These are phyloP conservation scores for Borovskyia barvae DNA, from an alignment of 208 protist species.

Conservation along the genomic window DNA sequence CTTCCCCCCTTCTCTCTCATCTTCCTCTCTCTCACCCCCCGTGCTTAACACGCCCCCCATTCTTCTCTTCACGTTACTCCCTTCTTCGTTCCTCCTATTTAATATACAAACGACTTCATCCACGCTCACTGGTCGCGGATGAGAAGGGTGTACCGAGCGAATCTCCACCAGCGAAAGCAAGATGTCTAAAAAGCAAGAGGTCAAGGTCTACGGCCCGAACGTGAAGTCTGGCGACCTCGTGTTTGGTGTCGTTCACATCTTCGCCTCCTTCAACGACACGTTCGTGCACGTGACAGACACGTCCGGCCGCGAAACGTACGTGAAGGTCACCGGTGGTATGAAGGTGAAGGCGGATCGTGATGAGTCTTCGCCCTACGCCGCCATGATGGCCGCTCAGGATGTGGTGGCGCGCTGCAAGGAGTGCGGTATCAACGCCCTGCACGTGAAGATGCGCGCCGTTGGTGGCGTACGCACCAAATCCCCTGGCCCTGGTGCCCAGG, in stretches of 20 bases:
- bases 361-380: slow-evolving; percentile 99
- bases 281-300: slow-evolving; percentile 99
- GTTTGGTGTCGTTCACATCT: slow-evolving; percentile 99
- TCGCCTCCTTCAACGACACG: slow-evolving; percentile 97
- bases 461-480: slow-evolving; percentile 98
- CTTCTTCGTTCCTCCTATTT: no score
- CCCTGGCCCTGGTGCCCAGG: slow-evolving; percentile 99
- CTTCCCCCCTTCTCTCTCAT: neutral
- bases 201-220: slow-evolving; percentile 90
- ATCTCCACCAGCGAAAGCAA: slow-evolving; percentile 47
- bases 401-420: slow-evolving; percentile 97
- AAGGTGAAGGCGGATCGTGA: slow-evolving; percentile 99
- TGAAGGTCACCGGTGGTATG: slow-evolving; percentile 99
- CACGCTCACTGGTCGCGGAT: no score
- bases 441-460: slow-evolving; percentile 99
- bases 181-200: slow-evolving; percentile 94
- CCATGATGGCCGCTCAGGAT: slow-evolving; percentile 99
- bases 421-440: slow-evolving; percentile 98
- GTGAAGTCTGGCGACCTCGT: slow-evolving; percentile 88
- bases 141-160: slow-evolving; percentile 6
- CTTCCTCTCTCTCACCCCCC: neutral
- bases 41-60: no score
- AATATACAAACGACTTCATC: no score
- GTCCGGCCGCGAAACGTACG: slow-evolving; percentile 98
- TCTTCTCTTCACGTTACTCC: no score